Base-by-base conservation (phyloP, 768 basidiomycete species). In the Neoboletus magnificus region DNA sequence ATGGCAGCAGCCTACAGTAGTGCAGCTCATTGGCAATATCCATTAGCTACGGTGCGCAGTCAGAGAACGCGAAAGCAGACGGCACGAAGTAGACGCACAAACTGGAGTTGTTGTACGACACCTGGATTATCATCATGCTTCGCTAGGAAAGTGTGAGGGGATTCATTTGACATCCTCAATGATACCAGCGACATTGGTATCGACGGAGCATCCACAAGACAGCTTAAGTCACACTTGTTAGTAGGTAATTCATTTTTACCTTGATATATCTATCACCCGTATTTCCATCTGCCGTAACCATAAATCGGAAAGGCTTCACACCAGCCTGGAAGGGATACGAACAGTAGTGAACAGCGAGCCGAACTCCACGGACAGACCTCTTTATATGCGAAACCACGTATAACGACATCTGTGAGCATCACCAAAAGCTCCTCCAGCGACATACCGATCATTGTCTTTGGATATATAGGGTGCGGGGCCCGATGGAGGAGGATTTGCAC, bases 171-270 rank as follows among this genome's bases (percentile, higher is more conserved):
- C 33, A 33, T 33, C 33, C 33, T 13, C 5, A 33, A 25, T 33
- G 36, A n/a, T 9, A 37, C 36, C 18, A 37, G n/a, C 1, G 36
- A 37, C 18, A n/a, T 18, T 37, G 36, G n/a, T 10, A n/a, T 47
- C 66, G 55, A 50, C 56, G 57, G 41, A 71, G 33, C 48, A 68
- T 54, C 70, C 63, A 5, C 27, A 27, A 43, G 27, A 1, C 0
- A 5, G 1, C 18, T 41, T 1, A 27, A 16, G 3, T 5, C n/a
- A 22, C 5, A 27, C 9, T 18, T 12, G 30, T 32, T 32, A 10
- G 3, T 32, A 7, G 30, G 4, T 10, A 10, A 32, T 2, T 39
- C n/a, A n/a, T n/a, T n/a, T n/a, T n/a, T n/a, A 56, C 50, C 54
- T 52, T 54, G 23, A 2, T 6, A 32, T 32, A 32, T 12, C 10